Conservation (phyloP, 345 rosid genomes). For the Boechera stricta region DNA sequence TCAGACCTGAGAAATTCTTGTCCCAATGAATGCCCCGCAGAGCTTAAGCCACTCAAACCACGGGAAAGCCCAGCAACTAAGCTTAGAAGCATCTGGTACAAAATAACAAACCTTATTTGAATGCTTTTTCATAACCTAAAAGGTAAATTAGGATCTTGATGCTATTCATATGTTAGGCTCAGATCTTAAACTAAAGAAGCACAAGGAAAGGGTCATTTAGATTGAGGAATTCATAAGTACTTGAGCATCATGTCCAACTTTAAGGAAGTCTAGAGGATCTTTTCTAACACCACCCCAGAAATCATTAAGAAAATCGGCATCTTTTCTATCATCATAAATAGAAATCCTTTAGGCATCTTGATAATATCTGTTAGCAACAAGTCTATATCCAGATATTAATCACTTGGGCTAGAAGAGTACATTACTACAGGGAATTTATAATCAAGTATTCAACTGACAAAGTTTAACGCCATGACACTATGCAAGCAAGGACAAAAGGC, state of each 20-base stretch:
- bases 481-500: conserved; percentile 32
- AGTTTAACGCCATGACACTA: conserved; percentile 19
- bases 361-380: conserved; percentile 11
- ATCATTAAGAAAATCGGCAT: conserved; percentile 16
- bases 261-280: conserved; percentile 27
- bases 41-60: conserved; percentile 49
- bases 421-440: background rate
- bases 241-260: conserved; percentile 29
- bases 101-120: conserved; percentile 42
- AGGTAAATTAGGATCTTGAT: conserved; percentile 25
- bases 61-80: conserved; percentile 53
- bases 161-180: conserved; percentile 27
- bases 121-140: conserved; percentile 18
- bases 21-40: conserved; percentile 46
- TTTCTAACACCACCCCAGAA: conserved; percentile 14
- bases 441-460: conserved; percentile 22
- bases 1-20: conserved; percentile 52
- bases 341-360: conserved; percentile 27
- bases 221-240: conserved; percentile 15
- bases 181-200: conserved; percentile 16
- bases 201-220: conserved; percentile 24
- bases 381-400: conserved; percentile 30
- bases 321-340: conserved; percentile 25
- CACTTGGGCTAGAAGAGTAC: conserved; percentile 20
- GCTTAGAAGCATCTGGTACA: conserved; percentile 66